These are phyloP conservation scores for Auriscalpium vulgare DNA, from an alignment of 768 basidiomycete genomes.

Conservation along the genomic window DNA sequence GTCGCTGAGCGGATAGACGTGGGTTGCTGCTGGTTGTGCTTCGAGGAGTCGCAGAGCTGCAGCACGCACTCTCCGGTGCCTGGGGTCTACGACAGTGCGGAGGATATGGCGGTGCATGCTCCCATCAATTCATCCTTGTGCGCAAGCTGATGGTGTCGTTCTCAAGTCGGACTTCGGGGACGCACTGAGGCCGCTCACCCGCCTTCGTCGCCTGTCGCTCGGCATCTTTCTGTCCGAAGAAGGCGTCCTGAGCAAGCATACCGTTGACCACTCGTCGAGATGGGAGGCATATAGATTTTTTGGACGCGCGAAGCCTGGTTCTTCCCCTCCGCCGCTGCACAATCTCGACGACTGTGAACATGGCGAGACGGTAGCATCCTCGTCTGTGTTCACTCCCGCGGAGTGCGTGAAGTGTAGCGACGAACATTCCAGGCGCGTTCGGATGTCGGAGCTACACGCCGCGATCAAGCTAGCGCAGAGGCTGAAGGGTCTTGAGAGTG, in stretches of 20 bases:
- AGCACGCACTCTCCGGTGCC: conserved; percentile 53
- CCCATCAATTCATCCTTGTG: not conserved
- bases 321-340: conserved; percentile 5
- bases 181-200: conserved; percentile 37
- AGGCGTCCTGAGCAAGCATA: conserved; percentile 38
- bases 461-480: conserved; percentile 14
- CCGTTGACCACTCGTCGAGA: conserved; percentile 27
- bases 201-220: conserved; percentile 44
- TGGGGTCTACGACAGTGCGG: conserved; percentile 34
- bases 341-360: not conserved
- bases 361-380: not conserved
- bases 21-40: conserved; percentile 56
- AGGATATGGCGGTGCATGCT: conserved; percentile 44
- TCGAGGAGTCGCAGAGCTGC: conserved; percentile 49
- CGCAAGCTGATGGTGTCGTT: not conserved
- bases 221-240: conserved; percentile 59
- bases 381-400: conserved; percentile 8
- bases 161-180: conserved; percentile 34
- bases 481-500: conserved; percentile 7
- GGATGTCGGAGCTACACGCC: conserved; percentile 12
- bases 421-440: conserved; percentile 4
- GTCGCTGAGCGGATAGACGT: conserved; percentile 51
- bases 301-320: conserved; percentile 2
- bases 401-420: conserved; percentile 14
- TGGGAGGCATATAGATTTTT: not conserved